These are phyloP conservation scores for Ganoderma lucidum DNA, from an alignment of 1,284 basidiomycete genomes.

Conservation along the genomic window DNA sequence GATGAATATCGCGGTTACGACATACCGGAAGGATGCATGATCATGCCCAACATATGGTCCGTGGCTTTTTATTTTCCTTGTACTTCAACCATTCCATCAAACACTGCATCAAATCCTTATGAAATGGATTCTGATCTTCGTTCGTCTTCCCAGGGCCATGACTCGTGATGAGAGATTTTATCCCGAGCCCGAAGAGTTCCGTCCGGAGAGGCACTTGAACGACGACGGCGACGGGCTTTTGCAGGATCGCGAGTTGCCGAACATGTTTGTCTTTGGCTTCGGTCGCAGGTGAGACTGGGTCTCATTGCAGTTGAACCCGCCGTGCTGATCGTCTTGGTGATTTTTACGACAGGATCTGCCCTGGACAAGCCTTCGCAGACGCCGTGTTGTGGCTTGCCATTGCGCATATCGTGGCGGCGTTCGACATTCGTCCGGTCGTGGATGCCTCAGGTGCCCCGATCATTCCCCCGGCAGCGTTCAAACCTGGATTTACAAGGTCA, in stretches of 20 bases:
- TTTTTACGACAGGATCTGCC: conserved; percentile 35
- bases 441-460: conserved; percentile 35
- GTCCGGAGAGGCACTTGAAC: conserved; percentile 38
- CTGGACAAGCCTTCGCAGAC: conserved; percentile 41
- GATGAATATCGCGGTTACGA: conserved; percentile 54
- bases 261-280: conserved; percentile 27
- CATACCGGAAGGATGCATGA: conserved; percentile 53
- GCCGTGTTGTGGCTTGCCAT: conserved; percentile 37
- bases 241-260: conserved; percentile 12
- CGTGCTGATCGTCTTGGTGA: neutral
- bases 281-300: conserved; percentile 40
- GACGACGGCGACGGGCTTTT: conserved; percentile 11
- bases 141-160: conserved; percentile 37
- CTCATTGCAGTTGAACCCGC: neutral
- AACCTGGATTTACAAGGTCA: conserved; percentile 28
- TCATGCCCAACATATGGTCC: conserved; percentile 58
- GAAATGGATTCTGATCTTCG: neutral
- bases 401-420: conserved; percentile 36
- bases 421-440: conserved; percentile 35
- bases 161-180: conserved; percentile 32
- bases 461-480: conserved; percentile 33
- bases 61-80: neutral
- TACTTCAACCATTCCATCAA: neutral
- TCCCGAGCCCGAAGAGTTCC: conserved; percentile 37
- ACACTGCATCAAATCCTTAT: neutral